Percentiles rank a stretch among this genome's conserved stretches.
Evolutionary conservation across 345 rosid species (phyloP).

Genomic region (Pugionium dolabratum): DNA sequence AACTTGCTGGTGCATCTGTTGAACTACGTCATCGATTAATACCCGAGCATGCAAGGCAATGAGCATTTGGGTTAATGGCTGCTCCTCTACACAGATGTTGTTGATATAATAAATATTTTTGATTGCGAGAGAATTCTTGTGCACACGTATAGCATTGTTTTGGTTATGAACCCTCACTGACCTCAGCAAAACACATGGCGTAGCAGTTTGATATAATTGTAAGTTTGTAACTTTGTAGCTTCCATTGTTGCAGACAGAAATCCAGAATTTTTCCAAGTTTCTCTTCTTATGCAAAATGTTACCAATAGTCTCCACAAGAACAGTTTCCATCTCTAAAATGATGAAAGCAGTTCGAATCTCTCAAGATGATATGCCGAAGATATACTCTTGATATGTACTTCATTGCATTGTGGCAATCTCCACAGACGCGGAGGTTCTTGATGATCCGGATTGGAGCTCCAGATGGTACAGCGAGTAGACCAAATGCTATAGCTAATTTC

Average conservation of each 20-base stretch:
- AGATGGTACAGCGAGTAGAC: conserved; percentile 53
- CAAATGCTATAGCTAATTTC: conserved; percentile 86
- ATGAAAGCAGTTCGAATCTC: conserved; percentile 94
- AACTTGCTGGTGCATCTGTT: conserved; percentile 71
- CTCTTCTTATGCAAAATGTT: conserved; percentile 30
- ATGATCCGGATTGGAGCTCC: conserved; percentile 75
- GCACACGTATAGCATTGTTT: conserved; percentile 29
- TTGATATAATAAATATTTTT: conserved; percentile 20
- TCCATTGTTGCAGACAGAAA: conserved; percentile 30
- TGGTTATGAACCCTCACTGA: conserved; percentile 35
- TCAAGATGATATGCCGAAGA: conserved; percentile 61
- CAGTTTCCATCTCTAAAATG: conserved; percentile 80
- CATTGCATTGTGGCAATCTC: conserved; percentile 91
- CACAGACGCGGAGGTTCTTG: conserved; percentile 91
- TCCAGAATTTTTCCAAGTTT: conserved; percentile 31
- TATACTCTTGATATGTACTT: conserved; percentile 65
- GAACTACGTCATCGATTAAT: conserved; percentile 72
- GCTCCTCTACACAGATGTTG: conserved; percentile 20
- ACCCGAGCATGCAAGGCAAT: conserved; percentile 65
- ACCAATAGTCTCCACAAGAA: conserved; percentile 97
- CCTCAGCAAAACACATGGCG: conserved; percentile 30
- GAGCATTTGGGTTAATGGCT: conserved; percentile 23
- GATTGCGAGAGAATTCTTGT: conserved; percentile 21
- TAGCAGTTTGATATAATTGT: conserved; percentile 31
- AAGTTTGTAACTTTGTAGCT: conserved; percentile 35